These are phyloP conservation scores for Xerocomellus amylosporus DNA, from an alignment of 768 basidiomycete species.

Conservation along the genomic window DNA sequence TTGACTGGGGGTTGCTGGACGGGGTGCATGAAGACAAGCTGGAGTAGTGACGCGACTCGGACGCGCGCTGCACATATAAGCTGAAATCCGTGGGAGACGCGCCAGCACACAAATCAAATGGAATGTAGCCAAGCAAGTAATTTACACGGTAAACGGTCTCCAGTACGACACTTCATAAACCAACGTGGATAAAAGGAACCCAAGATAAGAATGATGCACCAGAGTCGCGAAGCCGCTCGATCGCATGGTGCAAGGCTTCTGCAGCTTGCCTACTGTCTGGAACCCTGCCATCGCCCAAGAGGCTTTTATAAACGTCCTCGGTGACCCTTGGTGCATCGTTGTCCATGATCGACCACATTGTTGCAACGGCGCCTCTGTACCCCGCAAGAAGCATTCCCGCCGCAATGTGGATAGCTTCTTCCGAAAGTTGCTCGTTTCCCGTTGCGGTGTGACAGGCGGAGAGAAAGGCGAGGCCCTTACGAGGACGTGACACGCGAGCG, in stretches of 20 bases:
- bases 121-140: not conserved
- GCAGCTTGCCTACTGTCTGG: too few species aligned
- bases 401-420: not conserved
- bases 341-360: too few species aligned
- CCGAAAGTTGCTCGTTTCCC: not conserved
- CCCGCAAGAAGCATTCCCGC: too few species aligned
- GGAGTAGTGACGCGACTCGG: slow-evolving; percentile 29
- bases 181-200: not conserved
- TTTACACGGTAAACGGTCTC: not conserved
- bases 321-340: too few species aligned
- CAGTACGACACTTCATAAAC: not conserved
- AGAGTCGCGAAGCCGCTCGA: too few species aligned
- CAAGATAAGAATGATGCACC: too few species aligned
- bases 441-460: not conserved
- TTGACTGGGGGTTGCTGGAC: slow-evolving; percentile 58
- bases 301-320: too few species aligned
- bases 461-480: slow-evolving; percentile 27
- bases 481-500: not conserved
- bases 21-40: slow-evolving; percentile 30
- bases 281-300: too few species aligned
- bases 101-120: too few species aligned
- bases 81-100: slow-evolving; percentile 26
- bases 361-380: too few species aligned
- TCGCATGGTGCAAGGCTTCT: too few species aligned
- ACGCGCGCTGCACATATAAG: slow-evolving; percentile 36